Evolutionary conservation across 1,284 basidiomycete genomes (phyloP), one percentile per base, ranked within the genome.

Genomic region (Moniliella sp.): DNA sequence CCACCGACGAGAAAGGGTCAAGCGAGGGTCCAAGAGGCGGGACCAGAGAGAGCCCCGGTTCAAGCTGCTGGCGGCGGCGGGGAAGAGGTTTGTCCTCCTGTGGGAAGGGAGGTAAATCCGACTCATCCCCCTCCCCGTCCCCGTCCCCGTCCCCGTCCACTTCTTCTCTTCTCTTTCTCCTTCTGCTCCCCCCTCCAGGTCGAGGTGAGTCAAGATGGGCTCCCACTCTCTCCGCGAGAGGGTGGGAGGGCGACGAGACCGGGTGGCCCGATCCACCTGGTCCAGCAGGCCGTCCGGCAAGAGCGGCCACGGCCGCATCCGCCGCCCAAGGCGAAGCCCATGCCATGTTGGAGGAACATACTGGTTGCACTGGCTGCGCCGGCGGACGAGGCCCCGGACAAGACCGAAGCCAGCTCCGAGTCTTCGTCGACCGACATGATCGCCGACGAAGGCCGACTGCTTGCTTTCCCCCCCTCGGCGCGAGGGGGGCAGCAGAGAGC

Each of bases 251-350:
- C 21, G 16, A 13, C 4, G 21, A 15, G 16, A n/a, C 12, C 5
- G 16, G 16, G 4, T 7, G n/a, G n/a, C 8, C 8, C n/a, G 21
- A 25, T 47, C 38, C 23, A 54, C 37, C 13, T 23, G 12, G 4
- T 48, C 47, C 8, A 54, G 33, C 31, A 43, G 31, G 2, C 40
- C 45, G 8, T 54, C 50, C 4, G 45, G 37, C 4, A 54, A 27
- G 4, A 54, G 14, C 0, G 50, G 50, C 0, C 51, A 48, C 9
- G 50, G 50, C 10, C 39, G 36, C 50, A 48, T 51, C 19, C 37
- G 42, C 1, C 39, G 43, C 0, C 50, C 50, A 0, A 49, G 48
- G 0, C 41, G 38, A 19, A 54, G 40, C 0, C 50, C 50, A 27
- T 47, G 43, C 5, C 50, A 27, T 33, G 1, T 11, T 31, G 7